A percentile compares a stretch with the other conserved stretches of the same genome.
phyloP scores from a whole-genome alignment of 139 green algal genomes.

The Volvox reticuliferus region DNA sequence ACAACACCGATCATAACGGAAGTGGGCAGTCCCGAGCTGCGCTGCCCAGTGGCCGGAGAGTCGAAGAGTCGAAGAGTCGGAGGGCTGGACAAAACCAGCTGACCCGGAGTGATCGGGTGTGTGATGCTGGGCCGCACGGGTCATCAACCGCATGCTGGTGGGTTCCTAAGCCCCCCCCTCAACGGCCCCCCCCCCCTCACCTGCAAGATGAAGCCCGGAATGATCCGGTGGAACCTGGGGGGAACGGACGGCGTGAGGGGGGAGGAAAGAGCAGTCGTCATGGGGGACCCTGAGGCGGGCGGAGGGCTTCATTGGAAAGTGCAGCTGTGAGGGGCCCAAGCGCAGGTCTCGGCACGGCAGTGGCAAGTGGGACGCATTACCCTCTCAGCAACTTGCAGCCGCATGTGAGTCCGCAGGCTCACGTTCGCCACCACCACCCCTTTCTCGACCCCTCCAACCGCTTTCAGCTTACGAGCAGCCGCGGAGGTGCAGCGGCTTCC shows the following conservation, averaged over 20 bases:
- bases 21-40: too few relatives aligned
- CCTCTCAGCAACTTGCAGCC: too few relatives aligned
- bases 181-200: conserved; percentile 14
- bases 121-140: too few relatives aligned
- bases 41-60: too few relatives aligned
- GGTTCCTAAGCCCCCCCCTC: background rate
- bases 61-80: too few relatives aligned
- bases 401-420: too few relatives aligned
- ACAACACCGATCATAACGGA: too few relatives aligned
- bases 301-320: background rate
- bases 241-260: too few relatives aligned
- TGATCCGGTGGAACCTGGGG: conserved; percentile 61
- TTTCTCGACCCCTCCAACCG: conserved; percentile 79
- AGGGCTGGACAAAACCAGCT: background rate
- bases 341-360: background rate
- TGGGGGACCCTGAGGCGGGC: too few relatives aligned
- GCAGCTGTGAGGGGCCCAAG: background rate
- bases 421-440: conserved; percentile 60
- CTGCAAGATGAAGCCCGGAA: conserved; percentile 67
- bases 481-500: conserved; percentile 84
- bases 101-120: background rate
- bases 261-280: background rate
- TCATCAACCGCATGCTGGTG: too few relatives aligned
- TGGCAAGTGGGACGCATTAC: too few relatives aligned
- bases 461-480: too few relatives aligned